Conservation (phyloP, 2,329 filamentous ascomycete species). For the Periconia sp. region DNA sequence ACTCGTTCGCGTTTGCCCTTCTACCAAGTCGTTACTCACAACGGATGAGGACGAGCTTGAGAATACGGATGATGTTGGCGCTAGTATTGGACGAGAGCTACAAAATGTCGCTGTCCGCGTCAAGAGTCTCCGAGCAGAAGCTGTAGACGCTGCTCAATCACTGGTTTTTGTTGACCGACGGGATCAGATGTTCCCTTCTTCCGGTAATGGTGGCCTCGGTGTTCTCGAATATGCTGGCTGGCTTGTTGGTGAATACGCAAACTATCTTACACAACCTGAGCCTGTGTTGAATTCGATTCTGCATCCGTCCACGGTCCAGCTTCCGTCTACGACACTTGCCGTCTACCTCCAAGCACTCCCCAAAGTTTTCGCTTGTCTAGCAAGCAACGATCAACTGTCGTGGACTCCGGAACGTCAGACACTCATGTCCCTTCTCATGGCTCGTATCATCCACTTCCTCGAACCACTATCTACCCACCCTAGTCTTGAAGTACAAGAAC, state of each 20-base stretch:
- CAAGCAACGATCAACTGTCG: constrained; percentile 62
- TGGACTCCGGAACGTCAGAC: constrained; percentile 78
- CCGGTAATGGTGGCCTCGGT: constrained; percentile 56
- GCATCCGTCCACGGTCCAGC: constrained; percentile 62
- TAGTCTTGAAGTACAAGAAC: constrained; percentile 90
- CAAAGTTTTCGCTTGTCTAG: constrained; percentile 78
- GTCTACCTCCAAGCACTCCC: constrained; percentile 81
- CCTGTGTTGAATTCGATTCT: constrained; percentile 74
- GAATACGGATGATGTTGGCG: constrained; percentile 55
- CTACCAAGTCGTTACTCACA: constrained; percentile 43
- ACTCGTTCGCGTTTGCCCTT: constrained; percentile 69
- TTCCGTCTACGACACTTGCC: constrained; percentile 68
- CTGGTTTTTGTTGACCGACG: constrained; percentile 67
- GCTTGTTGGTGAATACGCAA: constrained; percentile 85
- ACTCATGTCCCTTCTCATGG: constrained; percentile 74
- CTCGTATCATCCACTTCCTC: constrained; percentile 77
- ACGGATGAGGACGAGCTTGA: constrained; percentile 28
- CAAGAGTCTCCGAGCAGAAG: constrained; percentile 74
- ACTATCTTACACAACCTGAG: constrained; percentile 69
- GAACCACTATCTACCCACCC: constrained; percentile 81
- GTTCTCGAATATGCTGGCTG: constrained; percentile 78
- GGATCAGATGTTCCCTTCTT: constrained; percentile 58
- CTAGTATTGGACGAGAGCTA: constrained; percentile 79
- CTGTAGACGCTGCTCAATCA: constrained; percentile 78
- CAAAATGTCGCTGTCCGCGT: constrained; percentile 92